phyloP scores from a whole-genome alignment of 768 basidiomycete species.

The Amanita rimosa region DNA sequence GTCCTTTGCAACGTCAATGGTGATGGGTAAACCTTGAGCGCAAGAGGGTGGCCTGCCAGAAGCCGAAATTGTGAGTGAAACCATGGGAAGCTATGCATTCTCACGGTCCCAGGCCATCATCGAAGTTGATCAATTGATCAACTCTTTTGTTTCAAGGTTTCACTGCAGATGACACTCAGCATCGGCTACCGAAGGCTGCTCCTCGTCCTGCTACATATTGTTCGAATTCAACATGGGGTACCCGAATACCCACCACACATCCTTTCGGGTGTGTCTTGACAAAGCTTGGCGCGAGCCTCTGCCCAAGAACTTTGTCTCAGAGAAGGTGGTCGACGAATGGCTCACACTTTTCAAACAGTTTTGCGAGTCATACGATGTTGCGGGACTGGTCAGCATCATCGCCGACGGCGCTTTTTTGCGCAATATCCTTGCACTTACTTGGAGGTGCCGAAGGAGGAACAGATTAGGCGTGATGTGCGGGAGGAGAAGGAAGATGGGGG shows the following conservation, averaged over 20 bases:
- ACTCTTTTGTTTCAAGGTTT: too few species aligned
- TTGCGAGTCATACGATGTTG: not conserved
- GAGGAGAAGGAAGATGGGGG: too few species aligned
- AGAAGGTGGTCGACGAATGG: not conserved
- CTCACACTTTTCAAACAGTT: not conserved
- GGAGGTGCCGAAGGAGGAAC: too few species aligned
- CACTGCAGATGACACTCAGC: too few species aligned
- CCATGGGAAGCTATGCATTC: constrained; percentile 15
- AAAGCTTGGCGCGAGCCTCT: not conserved
- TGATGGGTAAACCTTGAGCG: constrained; percentile 39
- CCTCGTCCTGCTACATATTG: too few species aligned
- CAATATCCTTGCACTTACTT: constrained; percentile 49
- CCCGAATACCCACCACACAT: constrained; percentile 1
- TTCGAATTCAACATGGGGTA: too few species aligned
- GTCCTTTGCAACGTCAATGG: constrained; percentile 33
- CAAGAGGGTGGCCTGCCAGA: constrained; percentile 34
- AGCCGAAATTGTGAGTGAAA: constrained; percentile 39
- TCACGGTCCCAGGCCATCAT: too few species aligned
- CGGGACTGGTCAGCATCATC: constrained; percentile 3
- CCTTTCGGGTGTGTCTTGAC: not conserved
- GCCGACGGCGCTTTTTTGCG: constrained; percentile 35
- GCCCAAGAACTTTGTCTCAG: not conserved
- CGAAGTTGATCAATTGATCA: too few species aligned
- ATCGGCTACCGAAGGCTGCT: too few species aligned
- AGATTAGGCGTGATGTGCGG: too few species aligned